These are phyloP conservation scores for Dinochytrium kinnereticum DNA, from an alignment of 371 early-diverging fungal species.

Conservation along the genomic window DNA sequence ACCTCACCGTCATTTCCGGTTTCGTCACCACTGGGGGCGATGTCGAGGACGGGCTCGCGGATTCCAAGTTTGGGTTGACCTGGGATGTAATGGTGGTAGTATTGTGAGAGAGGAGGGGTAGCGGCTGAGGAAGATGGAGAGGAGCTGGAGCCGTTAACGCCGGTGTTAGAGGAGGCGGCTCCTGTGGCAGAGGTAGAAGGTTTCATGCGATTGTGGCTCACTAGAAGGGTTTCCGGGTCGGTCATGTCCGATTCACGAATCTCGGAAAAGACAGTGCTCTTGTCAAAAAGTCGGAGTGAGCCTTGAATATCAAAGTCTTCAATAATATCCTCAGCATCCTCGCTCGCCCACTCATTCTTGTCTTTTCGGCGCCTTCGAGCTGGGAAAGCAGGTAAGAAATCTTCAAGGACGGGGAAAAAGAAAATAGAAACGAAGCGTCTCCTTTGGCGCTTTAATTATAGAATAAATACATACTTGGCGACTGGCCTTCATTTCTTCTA, in stretches of 20 bases:
- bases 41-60: slow-evolving; percentile 50
- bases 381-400: neutral
- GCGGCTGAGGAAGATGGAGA: slow-evolving; percentile 4
- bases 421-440: too few species aligned
- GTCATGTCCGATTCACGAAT: slow-evolving; percentile 71
- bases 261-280: slow-evolving; percentile 79
- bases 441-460: neutral
- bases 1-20: slow-evolving; percentile 50
- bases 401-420: too few species aligned
- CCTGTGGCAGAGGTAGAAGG: slow-evolving; percentile 12
- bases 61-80: slow-evolving; percentile 37
- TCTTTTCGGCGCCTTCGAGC: slow-evolving; percentile 1
- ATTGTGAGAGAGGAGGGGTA: neutral
- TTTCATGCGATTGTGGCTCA: slow-evolving; percentile 60
- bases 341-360: slow-evolving; percentile 35
- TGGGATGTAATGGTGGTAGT: slow-evolving; percentile 17
- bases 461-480: slow-evolving; percentile 9
- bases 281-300: slow-evolving; percentile 70
- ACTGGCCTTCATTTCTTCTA: slow-evolving; percentile 8
- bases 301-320: slow-evolving; percentile 85
- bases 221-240: slow-evolving; percentile 72
- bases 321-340: slow-evolving; percentile 62
- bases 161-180: neutral
- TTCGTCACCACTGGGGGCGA: slow-evolving; percentile 38
- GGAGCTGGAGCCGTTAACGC: neutral